Percentiles rank a stretch among this genome's conserved stretches.
These are phyloP conservation scores for Citrullus amarus DNA, from an alignment of 306 rosid species.

Conservation along the genomic window DNA sequence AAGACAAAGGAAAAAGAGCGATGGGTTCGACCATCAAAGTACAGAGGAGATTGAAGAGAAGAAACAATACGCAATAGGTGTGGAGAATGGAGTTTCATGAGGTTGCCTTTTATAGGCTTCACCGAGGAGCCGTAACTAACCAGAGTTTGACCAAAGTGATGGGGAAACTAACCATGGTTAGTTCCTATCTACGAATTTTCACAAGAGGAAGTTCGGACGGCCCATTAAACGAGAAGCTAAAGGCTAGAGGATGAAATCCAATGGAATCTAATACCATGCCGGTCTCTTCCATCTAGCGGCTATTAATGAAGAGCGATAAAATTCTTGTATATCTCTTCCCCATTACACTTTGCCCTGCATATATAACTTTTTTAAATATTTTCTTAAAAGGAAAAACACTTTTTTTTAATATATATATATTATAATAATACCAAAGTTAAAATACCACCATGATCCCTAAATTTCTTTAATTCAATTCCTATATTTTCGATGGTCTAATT, in stretches of 20 bases:
- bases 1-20: background rate
- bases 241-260: conserved; percentile 1
- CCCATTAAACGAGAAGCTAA: conserved; percentile 11
- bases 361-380: too few relatives aligned
- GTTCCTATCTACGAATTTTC: background rate
- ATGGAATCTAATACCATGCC: background rate
- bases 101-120: conserved; percentile 8
- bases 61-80: background rate
- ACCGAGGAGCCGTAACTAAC: background rate
- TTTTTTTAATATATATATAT: too few relatives aligned
- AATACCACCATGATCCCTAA: too few relatives aligned
- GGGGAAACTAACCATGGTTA: conserved; percentile 1
- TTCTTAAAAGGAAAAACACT: too few relatives aligned
- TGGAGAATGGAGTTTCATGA: background rate
- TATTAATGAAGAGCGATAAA: background rate
- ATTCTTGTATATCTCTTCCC: background rate
- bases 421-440: too few relatives aligned
- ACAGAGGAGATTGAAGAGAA: background rate
- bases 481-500: too few relatives aligned
- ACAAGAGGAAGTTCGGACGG: background rate
- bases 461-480: too few relatives aligned
- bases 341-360: background rate
- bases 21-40: background rate
- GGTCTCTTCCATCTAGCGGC: conserved; percentile 4
- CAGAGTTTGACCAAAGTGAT: background rate